These are phyloP conservation scores for Pythium aquatile DNA, from an alignment of 352 stramenopile genomes.

Conservation along the genomic window DNA sequence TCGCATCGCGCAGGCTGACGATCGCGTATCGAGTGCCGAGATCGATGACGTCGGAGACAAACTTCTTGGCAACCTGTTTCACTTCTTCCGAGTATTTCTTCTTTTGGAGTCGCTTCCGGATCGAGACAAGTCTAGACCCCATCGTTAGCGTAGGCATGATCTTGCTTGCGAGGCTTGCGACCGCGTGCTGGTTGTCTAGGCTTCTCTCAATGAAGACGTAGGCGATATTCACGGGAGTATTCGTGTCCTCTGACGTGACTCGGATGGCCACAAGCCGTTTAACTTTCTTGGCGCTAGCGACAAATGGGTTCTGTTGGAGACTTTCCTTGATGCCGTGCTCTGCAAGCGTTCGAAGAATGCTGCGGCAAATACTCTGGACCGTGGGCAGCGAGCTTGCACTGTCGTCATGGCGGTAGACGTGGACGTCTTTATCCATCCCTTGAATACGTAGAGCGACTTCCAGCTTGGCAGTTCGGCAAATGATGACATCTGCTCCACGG, in stretches of 20 bases:
- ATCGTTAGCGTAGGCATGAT: slow-evolving; percentile 66
- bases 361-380: slow-evolving; percentile 50
- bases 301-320: slow-evolving; percentile 62
- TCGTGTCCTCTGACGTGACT: slow-evolving; percentile 55
- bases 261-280: slow-evolving; percentile 53
- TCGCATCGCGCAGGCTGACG: slow-evolving; percentile 38
- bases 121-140: slow-evolving; percentile 58
- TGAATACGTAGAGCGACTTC: slow-evolving; percentile 47
- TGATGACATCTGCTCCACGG: neutral
- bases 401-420: slow-evolving; percentile 49
- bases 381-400: slow-evolving; percentile 36
- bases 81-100: slow-evolving; percentile 44
- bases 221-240: slow-evolving; percentile 38
- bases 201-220: slow-evolving; percentile 66
- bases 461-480: slow-evolving; percentile 18
- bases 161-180: slow-evolving; percentile 52
- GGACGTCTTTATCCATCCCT: slow-evolving; percentile 30
- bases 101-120: slow-evolving; percentile 53
- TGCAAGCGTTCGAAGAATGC: slow-evolving; percentile 40
- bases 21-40: slow-evolving; percentile 36
- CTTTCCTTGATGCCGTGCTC: slow-evolving; percentile 66
- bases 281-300: slow-evolving; percentile 37
- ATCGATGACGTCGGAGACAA: slow-evolving; percentile 37
- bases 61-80: slow-evolving; percentile 22
- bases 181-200: slow-evolving; percentile 35